Evolutionary conservation across 1,284 basidiomycete genomes (phyloP), one percentile per base, ranked within the genome.

Genomic region (Melanopsichium pennsylvanicum): DNA sequence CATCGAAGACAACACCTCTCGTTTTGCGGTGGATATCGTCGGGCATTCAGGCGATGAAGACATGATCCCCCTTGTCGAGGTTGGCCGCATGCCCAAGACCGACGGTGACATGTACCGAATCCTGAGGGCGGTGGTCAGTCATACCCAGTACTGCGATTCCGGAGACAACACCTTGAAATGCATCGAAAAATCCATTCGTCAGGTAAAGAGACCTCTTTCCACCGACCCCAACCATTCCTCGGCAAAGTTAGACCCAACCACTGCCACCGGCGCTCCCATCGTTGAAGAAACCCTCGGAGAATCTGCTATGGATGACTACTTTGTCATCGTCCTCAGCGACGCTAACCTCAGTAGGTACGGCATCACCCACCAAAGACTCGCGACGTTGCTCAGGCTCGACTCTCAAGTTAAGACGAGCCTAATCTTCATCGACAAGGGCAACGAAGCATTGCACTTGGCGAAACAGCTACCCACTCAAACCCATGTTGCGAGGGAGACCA

Each of bases 261-360:
- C 62, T 11, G 50, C 55, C 10, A 66, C 56, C 4, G 62, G 56
- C 27, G 23, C 44, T 2, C 40, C 63, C 2, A 64, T 55, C 23
- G 52, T 45, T 6, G 58, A 59, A 21, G 49, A 60, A 18, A 60
- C 61, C 26, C 35, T 57, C 3, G 35, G 31, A 5, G 52, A 43
- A 25, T 74, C 39, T 4, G 44, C 68, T 19, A 75, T 74, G 54
- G 79, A 83, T 63, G 82, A 82, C 49, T 78, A 76, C 66, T 81
- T 83, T 66, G 80, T 82, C 43, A 78, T 82, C 52, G 81, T 74
- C 10, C 57, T 83, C 21, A 74, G 74, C 13, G 82, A 83, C 50
- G 82, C 82, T 26, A 81, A 83, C 51, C 73, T 83, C 37, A 54
- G 58, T 5, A 61, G 82, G 13, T 83, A 83, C 62, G 71, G 70